Evolutionary conservation across 169 alveolate genomes (phyloP), one percentile per base, ranked within the genome.

Genomic region (Cryptosporidium bovis): DNA sequence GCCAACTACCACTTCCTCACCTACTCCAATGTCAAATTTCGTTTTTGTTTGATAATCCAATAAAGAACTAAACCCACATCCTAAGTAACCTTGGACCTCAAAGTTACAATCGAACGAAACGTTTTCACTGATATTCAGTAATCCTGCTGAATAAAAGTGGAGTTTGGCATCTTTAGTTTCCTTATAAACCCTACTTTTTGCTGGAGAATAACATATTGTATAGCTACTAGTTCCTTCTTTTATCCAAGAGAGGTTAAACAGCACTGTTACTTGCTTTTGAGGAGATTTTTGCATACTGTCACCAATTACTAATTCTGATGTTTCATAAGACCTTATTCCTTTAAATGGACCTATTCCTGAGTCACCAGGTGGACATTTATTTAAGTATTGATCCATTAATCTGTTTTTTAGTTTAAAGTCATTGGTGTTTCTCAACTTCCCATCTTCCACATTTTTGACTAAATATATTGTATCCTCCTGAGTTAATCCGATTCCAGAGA

Each of bases 1-100:
- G 0, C 93, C 93, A 1, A 71, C 84, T 7, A 71, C 50, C 3
- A 55, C 65, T 71, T 71, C 84, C 8, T 71, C 68, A n/a, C 84
- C 84, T 16, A 55, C 68, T 20, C 84, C 84, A n/a, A 71, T 27
- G 13, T 71, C 84, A 71, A 71, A 71, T 58, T 67, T 71, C 6
- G 84, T 71, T 36, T 71, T 71, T 31, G 84, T 71, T 55, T 71
- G 84, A 13, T 55, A 71, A 36, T 71, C 84, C 18, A 71, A 36
- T 27, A 71, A 62, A 71, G 84, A 71, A 33, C 68, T 71, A 34
- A 71, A 71, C 0, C 84, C 84, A 55, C 84, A 71, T 7, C 84
- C 84, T 13, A 71, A 55, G 56, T 71, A 71, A 7, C 84, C 84
- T 34, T 71, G 66, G 6, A 56, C 31, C 36, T 71, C 84, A 34